phyloP scores from a whole-genome alignment of 2,329 filamentous ascomycete species.

The Stemphylium vesicarium region DNA sequence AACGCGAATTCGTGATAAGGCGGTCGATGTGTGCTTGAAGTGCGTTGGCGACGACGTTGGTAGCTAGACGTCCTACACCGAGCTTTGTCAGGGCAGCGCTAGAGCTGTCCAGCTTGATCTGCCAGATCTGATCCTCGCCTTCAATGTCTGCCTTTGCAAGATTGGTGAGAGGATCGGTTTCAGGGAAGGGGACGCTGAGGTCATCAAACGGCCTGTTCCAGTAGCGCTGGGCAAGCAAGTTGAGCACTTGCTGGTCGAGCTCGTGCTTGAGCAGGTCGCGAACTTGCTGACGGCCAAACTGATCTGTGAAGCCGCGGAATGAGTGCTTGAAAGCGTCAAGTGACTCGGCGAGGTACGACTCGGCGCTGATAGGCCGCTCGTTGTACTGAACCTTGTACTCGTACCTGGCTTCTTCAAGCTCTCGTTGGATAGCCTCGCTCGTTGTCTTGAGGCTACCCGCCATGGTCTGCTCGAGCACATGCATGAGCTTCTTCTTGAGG shows the following conservation, averaged over 20 bases:
- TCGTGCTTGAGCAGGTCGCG: slow-evolving; percentile 88
- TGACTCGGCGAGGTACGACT: slow-evolving; percentile 95
- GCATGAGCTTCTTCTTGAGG: slow-evolving; percentile 94
- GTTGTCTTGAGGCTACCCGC: slow-evolving; percentile 87
- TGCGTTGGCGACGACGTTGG: slow-evolving; percentile 86
- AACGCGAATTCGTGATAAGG: slow-evolving; percentile 80
- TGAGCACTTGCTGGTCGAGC: slow-evolving; percentile 91
- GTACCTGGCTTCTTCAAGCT: slow-evolving; percentile 95
- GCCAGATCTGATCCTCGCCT: slow-evolving; percentile 83
- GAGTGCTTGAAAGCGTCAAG: slow-evolving; percentile 97
- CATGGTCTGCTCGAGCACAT: slow-evolving; percentile 96
- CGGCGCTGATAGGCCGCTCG: slow-evolving; percentile 89
- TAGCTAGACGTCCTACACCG: slow-evolving; percentile 89
- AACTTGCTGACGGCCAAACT: slow-evolving; percentile 88
- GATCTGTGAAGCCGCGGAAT: slow-evolving; percentile 91
- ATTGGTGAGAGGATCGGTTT: slow-evolving; percentile 75
- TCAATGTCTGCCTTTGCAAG: slow-evolving; percentile 81
- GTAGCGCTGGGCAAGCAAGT: slow-evolving; percentile 89
- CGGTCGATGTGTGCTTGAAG: slow-evolving; percentile 83
- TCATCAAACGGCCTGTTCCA: slow-evolving; percentile 97
- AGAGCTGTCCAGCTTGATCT: slow-evolving; percentile 90
- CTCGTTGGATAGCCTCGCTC: slow-evolving; percentile 89
- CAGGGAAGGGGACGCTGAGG: slow-evolving; percentile 68
- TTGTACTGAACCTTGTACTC: slow-evolving; percentile 99
- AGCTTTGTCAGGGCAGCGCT: slow-evolving; percentile 90